These are phyloP conservation scores for Penicillium griseofulvum DNA, from an alignment of 2,329 filamentous ascomycete genomes.

Conservation along the genomic window DNA sequence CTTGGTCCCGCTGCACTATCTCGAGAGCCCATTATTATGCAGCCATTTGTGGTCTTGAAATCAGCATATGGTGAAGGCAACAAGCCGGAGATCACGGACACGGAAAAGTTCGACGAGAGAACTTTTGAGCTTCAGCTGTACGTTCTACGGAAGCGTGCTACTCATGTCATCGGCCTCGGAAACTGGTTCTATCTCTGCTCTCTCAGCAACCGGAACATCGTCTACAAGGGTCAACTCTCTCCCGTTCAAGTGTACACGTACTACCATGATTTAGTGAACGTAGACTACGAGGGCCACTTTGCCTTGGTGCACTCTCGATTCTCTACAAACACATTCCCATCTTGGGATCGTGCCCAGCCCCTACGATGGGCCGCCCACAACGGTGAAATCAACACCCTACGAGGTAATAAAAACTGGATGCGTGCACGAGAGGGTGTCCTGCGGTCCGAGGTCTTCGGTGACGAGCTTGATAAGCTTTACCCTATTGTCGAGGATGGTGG, in stretches of 20 bases:
- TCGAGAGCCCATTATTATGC: conserved; percentile 89
- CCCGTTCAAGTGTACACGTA: conserved; percentile 97
- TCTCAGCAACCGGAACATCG: conserved; percentile 95
- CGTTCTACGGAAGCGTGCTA: conserved; percentile 89
- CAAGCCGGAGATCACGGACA: conserved; percentile 74
- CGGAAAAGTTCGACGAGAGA: conserved; percentile 76
- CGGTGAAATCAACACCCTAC: conserved; percentile 95
- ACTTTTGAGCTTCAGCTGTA: conserved; percentile 92
- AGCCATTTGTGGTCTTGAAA: conserved; percentile 88
- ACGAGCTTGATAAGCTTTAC: conserved; percentile 85
- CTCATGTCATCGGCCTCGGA: conserved; percentile 88
- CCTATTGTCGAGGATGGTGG: conserved; percentile 95
- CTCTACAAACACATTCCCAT: conserved; percentile 97
- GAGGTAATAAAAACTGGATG: conserved; percentile 99
- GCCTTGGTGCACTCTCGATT: conserved; percentile 95
- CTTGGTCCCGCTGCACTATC: conserved; percentile 90
- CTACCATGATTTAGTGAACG: conserved; percentile 94
- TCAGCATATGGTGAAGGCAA: conserved; percentile 80
- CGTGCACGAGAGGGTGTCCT: conserved; percentile 91
- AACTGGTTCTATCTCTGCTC: conserved; percentile 99
- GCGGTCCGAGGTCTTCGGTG: conserved; percentile 87
- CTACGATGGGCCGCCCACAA: conserved; percentile 97
- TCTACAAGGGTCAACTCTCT: conserved; percentile 95
- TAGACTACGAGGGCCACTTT: conserved; percentile 96
- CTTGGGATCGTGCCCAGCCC: conserved; percentile 96